These are phyloP conservation scores for Ceratobasidium theobromae DNA, from an alignment of 1,284 basidiomycete species.

Conservation along the genomic window DNA sequence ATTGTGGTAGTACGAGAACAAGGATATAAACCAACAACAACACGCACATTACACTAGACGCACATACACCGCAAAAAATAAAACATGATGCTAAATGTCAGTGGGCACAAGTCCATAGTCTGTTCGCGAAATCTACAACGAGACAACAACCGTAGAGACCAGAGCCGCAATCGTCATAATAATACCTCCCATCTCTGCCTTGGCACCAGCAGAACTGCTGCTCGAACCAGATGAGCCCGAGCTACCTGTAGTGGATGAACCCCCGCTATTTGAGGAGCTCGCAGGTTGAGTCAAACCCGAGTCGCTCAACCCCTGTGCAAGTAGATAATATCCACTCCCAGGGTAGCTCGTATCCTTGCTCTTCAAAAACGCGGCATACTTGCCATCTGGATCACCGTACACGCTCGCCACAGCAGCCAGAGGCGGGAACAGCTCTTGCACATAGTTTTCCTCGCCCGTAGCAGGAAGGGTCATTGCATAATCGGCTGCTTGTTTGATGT, in stretches of 20 bases:
- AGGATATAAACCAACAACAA: no score
- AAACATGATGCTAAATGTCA: no score
- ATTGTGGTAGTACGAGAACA: no score
- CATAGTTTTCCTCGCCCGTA: constrained; percentile 21
- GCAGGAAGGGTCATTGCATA: constrained; percentile 53
- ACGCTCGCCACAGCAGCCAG: constrained; percentile 34
- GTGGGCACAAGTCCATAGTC: no score
- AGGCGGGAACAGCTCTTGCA: constrained; percentile 19
- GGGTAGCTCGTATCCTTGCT: constrained; percentile 7
- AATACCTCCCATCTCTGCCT: no score
- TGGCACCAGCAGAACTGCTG: constrained; percentile 5
- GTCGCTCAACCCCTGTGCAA: constrained; percentile 12
- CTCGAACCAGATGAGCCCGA: neutral
- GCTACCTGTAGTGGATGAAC: neutral
- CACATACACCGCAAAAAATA: no score
- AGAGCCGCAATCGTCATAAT: no score
- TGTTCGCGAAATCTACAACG: no score
- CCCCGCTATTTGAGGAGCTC: neutral
- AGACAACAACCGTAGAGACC: no score
- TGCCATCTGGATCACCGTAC: constrained; percentile 35
- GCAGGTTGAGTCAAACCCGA: constrained; percentile 4
- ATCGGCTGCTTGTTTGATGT: constrained; percentile 59
- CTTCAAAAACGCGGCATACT: constrained; percentile 33
- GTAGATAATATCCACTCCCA: constrained; percentile 1
- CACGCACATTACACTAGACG: no score